Evolutionary conservation across 148 eudicot genomes (phyloP), one percentile per base, ranked within the genome.

Genomic region (Limonium bicolor): DNA sequence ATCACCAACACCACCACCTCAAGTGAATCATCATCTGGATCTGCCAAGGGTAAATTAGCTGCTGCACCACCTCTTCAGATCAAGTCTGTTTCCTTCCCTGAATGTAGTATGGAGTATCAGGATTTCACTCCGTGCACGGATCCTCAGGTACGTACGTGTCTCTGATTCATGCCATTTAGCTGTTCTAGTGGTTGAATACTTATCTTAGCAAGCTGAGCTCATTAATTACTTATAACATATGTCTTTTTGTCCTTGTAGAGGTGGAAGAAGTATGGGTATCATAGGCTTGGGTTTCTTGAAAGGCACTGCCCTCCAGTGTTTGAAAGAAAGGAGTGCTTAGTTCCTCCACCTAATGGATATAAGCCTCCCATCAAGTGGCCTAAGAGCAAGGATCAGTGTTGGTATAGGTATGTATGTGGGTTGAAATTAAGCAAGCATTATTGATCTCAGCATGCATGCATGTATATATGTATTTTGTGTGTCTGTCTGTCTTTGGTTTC

Each of bases 61-160:
- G 51, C 59, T 15, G n/a, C n/a, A n/a, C n/a, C n/a, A n/a, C 63
- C 78, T 50, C 58, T 76, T 11, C 74, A 69, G 64, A 39, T 67
- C 20, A 80, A 68, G 67, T 36, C 71, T 8, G 59, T 73, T 49
- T 47, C 80, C 13, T 84, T 84, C 54, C 66, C 84, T 2, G 76
- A 75, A 46, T 90, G 99, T 60, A 51, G 73, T 27, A 20, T 47
- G 42, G 79, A 70, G 9, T 71, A 58, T 50, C 88, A 80, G 54
- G 99, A 90, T 48, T 78, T 70, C 61, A 90, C 99, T 12, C 99
- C 99, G 1, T 90, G 99, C 76, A 84, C 99, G 3, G 99, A 90
- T 69, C 99, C 99, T 2, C 75, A 39, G 80, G 99, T 90, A 68
- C 32, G 45, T 25, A 0, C 20, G 20, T 30, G 56, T 42, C 44